A percentile compares a stretch with the other conserved stretches of the same genome.
These are phyloP conservation scores for Ramaria sp. DNA, from an alignment of 768 basidiomycete genomes.

Conservation along the genomic window DNA sequence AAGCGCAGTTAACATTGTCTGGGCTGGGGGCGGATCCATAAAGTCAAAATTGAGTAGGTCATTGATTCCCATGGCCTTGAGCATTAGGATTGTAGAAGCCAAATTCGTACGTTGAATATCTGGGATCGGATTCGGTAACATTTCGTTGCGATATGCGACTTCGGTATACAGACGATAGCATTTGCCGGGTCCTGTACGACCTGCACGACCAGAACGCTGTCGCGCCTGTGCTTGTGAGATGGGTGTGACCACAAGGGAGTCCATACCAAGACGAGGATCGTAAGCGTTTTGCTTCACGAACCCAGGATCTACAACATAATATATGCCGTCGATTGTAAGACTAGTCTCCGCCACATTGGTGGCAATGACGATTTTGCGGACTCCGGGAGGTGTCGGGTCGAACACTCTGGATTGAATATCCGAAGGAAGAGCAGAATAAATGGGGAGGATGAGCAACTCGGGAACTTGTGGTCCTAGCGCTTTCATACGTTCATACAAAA, in stretches of 20 bases:
- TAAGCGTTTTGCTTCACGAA: slow-evolving; percentile 99
- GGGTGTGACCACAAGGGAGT: slow-evolving; percentile 96
- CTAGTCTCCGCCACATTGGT: slow-evolving; percentile 99
- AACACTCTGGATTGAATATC: slow-evolving; percentile 98
- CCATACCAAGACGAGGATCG: slow-evolving; percentile 96
- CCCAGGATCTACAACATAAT: slow-evolving; percentile 97
- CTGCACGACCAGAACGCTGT: slow-evolving; percentile 92
- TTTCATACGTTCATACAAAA: slow-evolving; percentile 97
- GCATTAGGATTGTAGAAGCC: slow-evolving; percentile 82
- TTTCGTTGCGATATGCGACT: slow-evolving; percentile 96
- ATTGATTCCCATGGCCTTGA: slow-evolving; percentile 99
- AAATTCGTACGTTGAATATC: slow-evolving; percentile 96
- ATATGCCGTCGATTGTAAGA: slow-evolving; percentile 96
- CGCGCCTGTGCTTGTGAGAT: slow-evolving; percentile 98
- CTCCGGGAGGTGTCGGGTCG: slow-evolving; percentile 93
- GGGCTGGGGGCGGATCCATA: slow-evolving; percentile 97
- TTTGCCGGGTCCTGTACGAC: slow-evolving; percentile 96
- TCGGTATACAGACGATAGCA: slow-evolving; percentile 98
- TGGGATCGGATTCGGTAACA: slow-evolving; percentile 94
- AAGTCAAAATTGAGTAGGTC: slow-evolving; percentile 97
- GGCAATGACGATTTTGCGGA: slow-evolving; percentile 99
- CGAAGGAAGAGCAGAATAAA: slow-evolving; percentile 95
- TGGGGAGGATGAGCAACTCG: slow-evolving; percentile 91
- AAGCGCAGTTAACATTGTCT: slow-evolving; percentile 92
- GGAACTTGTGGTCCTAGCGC: slow-evolving; percentile 97